phyloP scores from a whole-genome alignment of 75 land plant genomes.

The Pinus taeda region DNA sequence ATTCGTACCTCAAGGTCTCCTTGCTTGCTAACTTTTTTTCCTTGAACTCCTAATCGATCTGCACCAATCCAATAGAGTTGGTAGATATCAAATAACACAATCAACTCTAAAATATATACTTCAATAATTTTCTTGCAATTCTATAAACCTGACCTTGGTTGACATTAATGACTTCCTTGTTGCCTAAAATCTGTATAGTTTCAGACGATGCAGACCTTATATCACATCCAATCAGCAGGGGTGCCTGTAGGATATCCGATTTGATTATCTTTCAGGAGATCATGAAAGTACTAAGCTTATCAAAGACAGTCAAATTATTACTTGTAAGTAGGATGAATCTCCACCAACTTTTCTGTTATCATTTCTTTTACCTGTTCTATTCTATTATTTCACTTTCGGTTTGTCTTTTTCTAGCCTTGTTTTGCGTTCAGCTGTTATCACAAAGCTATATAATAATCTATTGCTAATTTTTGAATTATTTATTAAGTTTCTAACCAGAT shows the following conservation, averaged over 20 bases:
- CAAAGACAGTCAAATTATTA: too few species aligned
- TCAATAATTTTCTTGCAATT: not conserved
- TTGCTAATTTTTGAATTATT: too few species aligned
- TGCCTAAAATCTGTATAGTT: conserved; percentile 47
- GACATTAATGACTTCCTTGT: conserved; percentile 80
- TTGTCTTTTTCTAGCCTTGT: too few species aligned
- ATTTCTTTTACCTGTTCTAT: too few species aligned
- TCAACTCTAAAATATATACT: not conserved
- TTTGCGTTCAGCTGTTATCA: too few species aligned
- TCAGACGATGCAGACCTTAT: conserved; percentile 52
- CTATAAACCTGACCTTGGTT: conserved; percentile 66
- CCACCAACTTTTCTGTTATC: too few species aligned
- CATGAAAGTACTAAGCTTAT: too few species aligned
- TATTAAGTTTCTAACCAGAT: too few species aligned
- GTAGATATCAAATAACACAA: not conserved
- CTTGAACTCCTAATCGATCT: conserved; percentile 74
- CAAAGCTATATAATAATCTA: too few species aligned
- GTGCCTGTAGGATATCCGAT: conserved; percentile 54
- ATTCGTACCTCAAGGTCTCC: conserved; percentile 46
- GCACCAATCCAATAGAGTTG: conserved; percentile 2
- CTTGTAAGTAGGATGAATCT: too few species aligned
- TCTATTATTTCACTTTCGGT: too few species aligned
- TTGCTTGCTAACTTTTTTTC: conserved; percentile 49
- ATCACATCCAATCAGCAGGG: conserved; percentile 89
- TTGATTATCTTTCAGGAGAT: too few species aligned